These are phyloP conservation scores for Euryodendron excelsum DNA, from an alignment of 148 eudicot species.

Conservation along the genomic window DNA sequence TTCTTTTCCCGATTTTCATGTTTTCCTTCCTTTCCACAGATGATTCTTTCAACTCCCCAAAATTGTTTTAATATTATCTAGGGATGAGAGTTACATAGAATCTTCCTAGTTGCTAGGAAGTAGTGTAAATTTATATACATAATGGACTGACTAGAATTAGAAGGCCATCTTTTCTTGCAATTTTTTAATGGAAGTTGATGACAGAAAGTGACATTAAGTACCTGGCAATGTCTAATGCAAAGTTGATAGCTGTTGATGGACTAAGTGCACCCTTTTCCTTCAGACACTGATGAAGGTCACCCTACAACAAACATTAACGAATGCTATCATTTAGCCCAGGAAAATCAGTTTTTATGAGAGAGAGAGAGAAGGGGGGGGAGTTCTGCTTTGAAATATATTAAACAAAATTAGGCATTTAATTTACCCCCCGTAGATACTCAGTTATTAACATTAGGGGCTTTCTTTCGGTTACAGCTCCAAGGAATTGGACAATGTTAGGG, in stretches of 20 bases:
- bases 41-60: not conserved
- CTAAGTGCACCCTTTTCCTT: constrained; percentile 88
- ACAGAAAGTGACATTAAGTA: constrained; percentile 18
- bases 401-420: not conserved
- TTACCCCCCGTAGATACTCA: constrained; percentile 91
- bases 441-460: constrained; percentile 95
- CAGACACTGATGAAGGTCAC: constrained; percentile 88
- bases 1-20: not conserved
- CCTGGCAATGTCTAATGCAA: constrained; percentile 99
- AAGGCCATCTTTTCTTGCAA: not conserved
- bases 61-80: not conserved
- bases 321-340: not conserved
- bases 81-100: not conserved
- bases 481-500: constrained; percentile 96
- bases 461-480: constrained; percentile 96
- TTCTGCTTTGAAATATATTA: not conserved
- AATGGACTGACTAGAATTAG: not conserved
- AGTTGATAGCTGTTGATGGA: constrained; percentile 78
- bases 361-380: not conserved
- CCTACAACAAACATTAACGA: constrained; percentile 40
- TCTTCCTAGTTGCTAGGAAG: not conserved
- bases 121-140: not conserved
- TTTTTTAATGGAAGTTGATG: not conserved
- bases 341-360: not conserved
- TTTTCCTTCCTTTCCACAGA: not conserved